phyloP scores from a whole-genome alignment of 202 grass and related monocot species.

The Zoysia matrella region DNA sequence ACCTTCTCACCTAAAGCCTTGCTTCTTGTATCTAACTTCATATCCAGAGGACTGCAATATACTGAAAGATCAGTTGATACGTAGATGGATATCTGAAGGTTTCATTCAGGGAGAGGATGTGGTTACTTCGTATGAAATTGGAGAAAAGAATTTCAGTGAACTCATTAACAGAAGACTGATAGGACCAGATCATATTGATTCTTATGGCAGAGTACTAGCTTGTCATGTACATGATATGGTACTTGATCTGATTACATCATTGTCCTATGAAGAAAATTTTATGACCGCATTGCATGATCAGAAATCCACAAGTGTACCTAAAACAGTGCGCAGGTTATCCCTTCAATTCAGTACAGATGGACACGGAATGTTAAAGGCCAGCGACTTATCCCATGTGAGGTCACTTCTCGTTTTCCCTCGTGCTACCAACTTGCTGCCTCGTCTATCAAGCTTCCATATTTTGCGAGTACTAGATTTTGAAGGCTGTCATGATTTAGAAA shows the following conservation, averaged over 20 bases:
- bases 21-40: slow-evolving; percentile 23
- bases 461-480: slow-evolving; percentile 36
- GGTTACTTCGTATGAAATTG: background rate
- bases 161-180: slow-evolving; percentile 38
- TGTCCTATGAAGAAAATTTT: slow-evolving; percentile 29
- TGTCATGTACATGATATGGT: slow-evolving; percentile 42
- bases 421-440: slow-evolving; percentile 11
- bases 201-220: background rate
- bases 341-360: background rate
- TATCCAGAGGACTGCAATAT: slow-evolving; percentile 36
- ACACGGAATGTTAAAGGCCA: background rate
- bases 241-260: slow-evolving; percentile 35
- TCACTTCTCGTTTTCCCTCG: slow-evolving; percentile 25
- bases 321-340: slow-evolving; percentile 25
- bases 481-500: slow-evolving; percentile 7
- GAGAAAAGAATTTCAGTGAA: background rate
- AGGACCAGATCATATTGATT: background rate
- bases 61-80: background rate
- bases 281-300: background rate
- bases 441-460: slow-evolving; percentile 18
- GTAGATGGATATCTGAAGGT: slow-evolving; percentile 28
- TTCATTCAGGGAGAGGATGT: background rate
- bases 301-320: background rate
- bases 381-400: background rate
- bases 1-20: slow-evolving; percentile 22